A percentile compares a stretch with the other conserved stretches of the same genome.
Evolutionary conservation across 139 green algal genomes (phyloP).

Genomic region (Marvania coccoides): DNA sequence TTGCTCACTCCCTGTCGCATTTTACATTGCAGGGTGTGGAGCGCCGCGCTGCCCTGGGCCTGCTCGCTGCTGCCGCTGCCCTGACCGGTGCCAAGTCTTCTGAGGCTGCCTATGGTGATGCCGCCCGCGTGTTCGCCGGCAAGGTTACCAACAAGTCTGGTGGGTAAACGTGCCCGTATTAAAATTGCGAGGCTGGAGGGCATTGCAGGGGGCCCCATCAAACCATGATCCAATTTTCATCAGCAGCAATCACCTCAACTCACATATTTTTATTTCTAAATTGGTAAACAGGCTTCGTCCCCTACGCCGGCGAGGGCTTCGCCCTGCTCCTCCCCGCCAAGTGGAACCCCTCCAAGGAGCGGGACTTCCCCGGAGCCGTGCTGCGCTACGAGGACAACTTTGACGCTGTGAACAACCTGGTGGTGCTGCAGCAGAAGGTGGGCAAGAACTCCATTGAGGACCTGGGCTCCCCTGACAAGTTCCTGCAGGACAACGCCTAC

Average conservation of each 20-base stretch:
- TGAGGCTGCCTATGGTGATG: constrained; percentile 79
- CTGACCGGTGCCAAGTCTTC: constrained; percentile 37
- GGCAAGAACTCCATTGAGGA: constrained; percentile 76
- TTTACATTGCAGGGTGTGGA: constrained; percentile 22
- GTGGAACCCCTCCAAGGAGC: constrained; percentile 94
- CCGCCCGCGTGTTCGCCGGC: constrained; percentile 80
- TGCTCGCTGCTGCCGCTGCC: constrained; percentile 52
- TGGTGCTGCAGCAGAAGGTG: constrained; percentile 62
- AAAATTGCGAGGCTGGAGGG: too few species aligned
- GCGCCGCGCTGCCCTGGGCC: constrained; percentile 64
- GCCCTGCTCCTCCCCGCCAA: constrained; percentile 84
- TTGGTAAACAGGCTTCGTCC: constrained; percentile 65
- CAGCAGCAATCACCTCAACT: background rate
- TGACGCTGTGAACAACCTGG: constrained; percentile 85
- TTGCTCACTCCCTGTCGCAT: too few species aligned
- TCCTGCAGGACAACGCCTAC: constrained; percentile 72
- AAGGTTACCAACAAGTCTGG: constrained; percentile 74
- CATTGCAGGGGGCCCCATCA: background rate
- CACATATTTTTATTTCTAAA: background rate
- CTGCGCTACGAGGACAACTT: constrained; percentile 94
- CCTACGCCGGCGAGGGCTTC: constrained; percentile 90
- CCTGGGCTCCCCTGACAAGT: constrained; percentile 78
- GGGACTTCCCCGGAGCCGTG: constrained; percentile 67
- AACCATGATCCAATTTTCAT: background rate
- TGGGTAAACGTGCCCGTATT: constrained; percentile 9